Evolutionary conservation across 2,329 filamentous ascomycete genomes (phyloP), one percentile per base, ranked within the genome.

Genomic region (Paraphaeosphaeria minitans): DNA sequence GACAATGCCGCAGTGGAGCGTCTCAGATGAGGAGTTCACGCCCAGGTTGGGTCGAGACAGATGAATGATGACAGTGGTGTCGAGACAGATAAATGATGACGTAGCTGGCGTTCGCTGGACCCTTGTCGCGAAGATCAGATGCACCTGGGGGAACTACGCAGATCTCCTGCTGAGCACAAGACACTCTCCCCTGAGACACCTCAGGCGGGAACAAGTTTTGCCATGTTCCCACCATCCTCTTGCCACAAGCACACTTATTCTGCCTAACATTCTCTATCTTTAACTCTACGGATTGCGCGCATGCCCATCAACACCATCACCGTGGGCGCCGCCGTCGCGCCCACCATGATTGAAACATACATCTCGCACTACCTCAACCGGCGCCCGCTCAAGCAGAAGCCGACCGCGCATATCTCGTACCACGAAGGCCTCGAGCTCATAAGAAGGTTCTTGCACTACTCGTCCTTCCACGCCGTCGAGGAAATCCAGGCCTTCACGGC

Each of bases 351-450:
- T 56, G 89, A 91, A 65, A 97, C 94, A 14, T 88, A 94, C 63
- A 82, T 98, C 68, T 89, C 89, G 58, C 95, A 98, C 90, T 97
- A 95, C 77, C 82, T 96, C 60, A 90, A 96, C 70, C 89, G 91
- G 64, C 90, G 90, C 70, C 85, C 87, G 1, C 83, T 89, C 31
- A 87, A 84, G 61, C 83, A 93, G 64, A 93, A 93, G 63, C 94
- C 94, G 0, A 96, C 92, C 1, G 90, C 91, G 1, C 92, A 96
- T 75, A 87, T 99, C 56, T 93, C 93, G 54, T 99, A 99, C 79
- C 91, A 98, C 73, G 91, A 97, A 79, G 94, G 93, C 39, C 84
- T 99, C 14, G 87, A 92, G 64, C 84, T 99, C 52, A 89, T 98
- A 68, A 91, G 93, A 51, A 86, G 89, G 37, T 98, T 99, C 76